Conservation (phyloP, 345 rosid species). For the Litchi chinensis region DNA sequence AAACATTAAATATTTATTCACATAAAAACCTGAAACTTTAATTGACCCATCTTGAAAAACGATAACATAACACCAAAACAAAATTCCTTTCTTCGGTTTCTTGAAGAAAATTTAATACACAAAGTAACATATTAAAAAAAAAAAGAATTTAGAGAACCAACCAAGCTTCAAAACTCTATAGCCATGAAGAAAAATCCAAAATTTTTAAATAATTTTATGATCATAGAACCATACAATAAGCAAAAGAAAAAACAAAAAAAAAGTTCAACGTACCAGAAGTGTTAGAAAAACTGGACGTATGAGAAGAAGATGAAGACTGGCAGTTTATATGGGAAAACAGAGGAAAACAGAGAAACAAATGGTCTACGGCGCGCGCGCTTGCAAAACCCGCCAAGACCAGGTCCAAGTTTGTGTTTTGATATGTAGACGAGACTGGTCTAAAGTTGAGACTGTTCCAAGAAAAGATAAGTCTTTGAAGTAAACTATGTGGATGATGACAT, state of each 20-base stretch:
- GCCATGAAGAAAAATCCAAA: constrained; percentile 1
- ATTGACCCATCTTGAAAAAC: background rate
- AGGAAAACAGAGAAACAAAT: background rate
- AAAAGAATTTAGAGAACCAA: background rate
- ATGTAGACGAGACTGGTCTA: constrained; percentile 17
- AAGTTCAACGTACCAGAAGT: background rate
- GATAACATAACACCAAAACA: background rate
- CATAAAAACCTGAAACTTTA: background rate
- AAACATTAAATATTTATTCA: constrained; percentile 7
- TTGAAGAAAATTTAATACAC: background rate
- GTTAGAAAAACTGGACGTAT: background rate
- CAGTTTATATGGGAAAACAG: background rate
- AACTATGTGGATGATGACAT: background rate
- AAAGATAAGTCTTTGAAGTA: constrained; percentile 6
- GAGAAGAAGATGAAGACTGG: background rate
- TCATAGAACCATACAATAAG: background rate
- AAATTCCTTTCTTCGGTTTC: background rate
- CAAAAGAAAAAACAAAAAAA: background rate
- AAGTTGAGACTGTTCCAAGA: background rate
- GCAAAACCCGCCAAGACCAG: constrained; percentile 23
- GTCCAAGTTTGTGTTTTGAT: constrained; percentile 11
- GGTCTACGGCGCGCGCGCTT: background rate
- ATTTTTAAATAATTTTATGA: background rate
- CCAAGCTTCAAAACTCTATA: background rate
- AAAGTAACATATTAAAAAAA: background rate